Evolutionary conservation across 2,329 filamentous ascomycete species (phyloP), one percentile per base, ranked within the genome.

Genomic region (Pseudogymnoascus sp.): DNA sequence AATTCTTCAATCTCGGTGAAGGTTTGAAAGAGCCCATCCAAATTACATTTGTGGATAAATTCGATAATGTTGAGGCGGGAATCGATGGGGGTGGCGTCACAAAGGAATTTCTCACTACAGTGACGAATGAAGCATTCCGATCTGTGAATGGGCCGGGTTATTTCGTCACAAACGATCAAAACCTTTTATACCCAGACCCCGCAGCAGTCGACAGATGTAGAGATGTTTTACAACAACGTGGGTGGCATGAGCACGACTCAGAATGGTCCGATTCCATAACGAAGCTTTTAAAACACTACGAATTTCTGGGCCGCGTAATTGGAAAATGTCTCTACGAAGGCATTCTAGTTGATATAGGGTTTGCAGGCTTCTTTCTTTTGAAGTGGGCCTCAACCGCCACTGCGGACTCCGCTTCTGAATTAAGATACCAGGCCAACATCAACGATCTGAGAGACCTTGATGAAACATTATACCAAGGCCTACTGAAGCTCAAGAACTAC

Each of bases 261-360:
- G 80, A 83, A 25, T 90, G 83, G 78, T 81, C 80, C 61, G 79
- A 81, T 0, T 74, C 77, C 2, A 78, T 91, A 58, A 73, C 76
- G 3, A 81, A 86, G 29, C 74, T 94, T 13, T 78, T 94, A 4
- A 84, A 83, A 65, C 84, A 87, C 12, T 97, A 91, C 71, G 92
- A 97, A 71, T 99, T 99, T 67, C 79, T 97, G 0, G 94, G 94
- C 1, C 88, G 94, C 3, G 84, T 99, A 29, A 87, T 99, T 27
- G 94, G 94, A 9, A 99, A 99, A 73, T 99, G 94, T 75, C 80
- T 99, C 70, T 99, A 99, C 71, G 94, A 99, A 76, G 92, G 92
- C 0, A 97, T 99, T 48, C 81, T 99, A 2, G 87, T 97, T 55
- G 92, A 99, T 74, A 87, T 97, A 64, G 86, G 86, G 59, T 99